Evolutionary conservation across 768 basidiomycete genomes (phyloP).

Genomic region (Serendipita sp.): DNA sequence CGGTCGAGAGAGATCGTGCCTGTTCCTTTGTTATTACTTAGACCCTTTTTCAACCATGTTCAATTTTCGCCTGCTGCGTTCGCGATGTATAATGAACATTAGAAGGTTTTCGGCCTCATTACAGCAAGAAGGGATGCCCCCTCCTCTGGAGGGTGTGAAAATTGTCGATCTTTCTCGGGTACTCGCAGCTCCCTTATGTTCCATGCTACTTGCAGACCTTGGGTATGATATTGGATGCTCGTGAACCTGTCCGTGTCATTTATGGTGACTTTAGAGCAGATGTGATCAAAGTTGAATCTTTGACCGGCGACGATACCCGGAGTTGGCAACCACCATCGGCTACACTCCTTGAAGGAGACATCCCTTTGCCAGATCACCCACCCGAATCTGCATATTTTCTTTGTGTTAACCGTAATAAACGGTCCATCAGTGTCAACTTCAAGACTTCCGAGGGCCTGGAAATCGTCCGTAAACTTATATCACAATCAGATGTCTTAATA

Average conservation of each 20-base stretch:
- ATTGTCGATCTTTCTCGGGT: slow-evolving; percentile 85
- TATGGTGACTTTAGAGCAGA: slow-evolving; percentile 41
- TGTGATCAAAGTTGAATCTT: slow-evolving; percentile 82
- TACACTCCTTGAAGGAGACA: not conserved
- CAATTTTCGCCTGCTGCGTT: no score
- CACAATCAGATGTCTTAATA: slow-evolving; percentile 66
- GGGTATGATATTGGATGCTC: slow-evolving; percentile 16
- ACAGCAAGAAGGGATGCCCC: slow-evolving; percentile 14
- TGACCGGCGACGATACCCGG: slow-evolving; percentile 82
- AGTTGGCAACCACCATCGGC: slow-evolving; percentile 16
- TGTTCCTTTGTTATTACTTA: no score
- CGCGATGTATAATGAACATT: no score
- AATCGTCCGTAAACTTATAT: slow-evolving; percentile 54
- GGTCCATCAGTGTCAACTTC: slow-evolving; percentile 79
- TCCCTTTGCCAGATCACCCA: slow-evolving; percentile 30
- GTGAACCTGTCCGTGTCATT: not conserved
- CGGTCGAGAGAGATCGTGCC: no score
- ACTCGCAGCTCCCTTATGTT: slow-evolving; percentile 80
- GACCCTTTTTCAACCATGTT: no score
- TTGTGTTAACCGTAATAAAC: slow-evolving; percentile 74
- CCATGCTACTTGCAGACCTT: slow-evolving; percentile 84
- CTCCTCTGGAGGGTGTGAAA: slow-evolving; percentile 63
- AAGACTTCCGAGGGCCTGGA: slow-evolving; percentile 62
- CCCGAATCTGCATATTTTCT: slow-evolving; percentile 91
- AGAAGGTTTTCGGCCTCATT: not conserved